Conservation (phyloP, 495 filamentous ascomycete genomes). For the Tricharina praecox region DNA sequence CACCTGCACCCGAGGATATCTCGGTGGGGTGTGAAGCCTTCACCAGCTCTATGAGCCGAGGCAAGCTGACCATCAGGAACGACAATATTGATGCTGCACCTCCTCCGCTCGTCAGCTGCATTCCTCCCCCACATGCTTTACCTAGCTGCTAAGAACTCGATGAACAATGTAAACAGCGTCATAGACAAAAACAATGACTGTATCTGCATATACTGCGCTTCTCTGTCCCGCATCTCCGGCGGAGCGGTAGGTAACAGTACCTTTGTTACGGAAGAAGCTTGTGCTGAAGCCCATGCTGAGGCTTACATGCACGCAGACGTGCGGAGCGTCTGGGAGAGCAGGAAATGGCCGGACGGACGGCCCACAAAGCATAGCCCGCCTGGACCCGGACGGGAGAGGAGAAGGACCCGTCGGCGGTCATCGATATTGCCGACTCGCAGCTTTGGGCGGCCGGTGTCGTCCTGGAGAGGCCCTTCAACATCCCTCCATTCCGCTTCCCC, state of each 20-base stretch:
- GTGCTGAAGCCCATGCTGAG: background rate
- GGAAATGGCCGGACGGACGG: conserved; percentile 19
- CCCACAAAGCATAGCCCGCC: conserved; percentile 21
- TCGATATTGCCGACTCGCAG: background rate
- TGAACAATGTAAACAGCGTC: background rate
- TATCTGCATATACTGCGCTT: conserved; percentile 3
- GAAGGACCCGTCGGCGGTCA: conserved; percentile 6
- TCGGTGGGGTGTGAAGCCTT: too few relatives aligned
- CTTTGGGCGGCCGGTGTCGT: conserved; percentile 18
- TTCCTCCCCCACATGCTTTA: conserved; percentile 45
- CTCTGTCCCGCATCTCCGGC: background rate
- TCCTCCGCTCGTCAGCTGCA: conserved; percentile 40
- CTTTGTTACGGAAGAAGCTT: too few relatives aligned
- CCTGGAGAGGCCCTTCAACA: conserved; percentile 8
- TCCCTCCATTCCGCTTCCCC: background rate
- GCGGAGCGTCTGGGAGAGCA: conserved; percentile 20
- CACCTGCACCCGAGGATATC: too few relatives aligned
- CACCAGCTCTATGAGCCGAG: too few relatives aligned
- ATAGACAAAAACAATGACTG: conserved; percentile 8
- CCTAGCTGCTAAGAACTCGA: conserved; percentile 27
- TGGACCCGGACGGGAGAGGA: conserved; percentile 22
- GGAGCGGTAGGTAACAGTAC: background rate
- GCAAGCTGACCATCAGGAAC: too few relatives aligned
- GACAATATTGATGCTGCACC: too few relatives aligned
- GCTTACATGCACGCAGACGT: background rate